These are phyloP conservation scores for Gymnopilus junonius DNA, from an alignment of 768 basidiomycete genomes.

Conservation along the genomic window DNA sequence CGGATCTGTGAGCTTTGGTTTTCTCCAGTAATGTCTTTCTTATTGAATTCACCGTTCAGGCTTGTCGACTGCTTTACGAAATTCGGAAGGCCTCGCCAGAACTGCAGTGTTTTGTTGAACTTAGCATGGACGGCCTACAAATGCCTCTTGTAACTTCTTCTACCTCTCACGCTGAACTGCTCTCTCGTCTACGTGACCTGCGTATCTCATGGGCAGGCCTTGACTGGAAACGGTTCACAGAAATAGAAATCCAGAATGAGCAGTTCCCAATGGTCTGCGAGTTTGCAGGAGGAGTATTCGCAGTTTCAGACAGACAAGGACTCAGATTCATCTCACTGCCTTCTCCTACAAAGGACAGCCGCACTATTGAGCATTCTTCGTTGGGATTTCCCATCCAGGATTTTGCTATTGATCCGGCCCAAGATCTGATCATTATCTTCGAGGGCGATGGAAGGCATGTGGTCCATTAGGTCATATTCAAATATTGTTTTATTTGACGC, in stretches of 20 bases:
- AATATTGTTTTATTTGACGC: too few species aligned
- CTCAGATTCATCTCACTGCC: not conserved
- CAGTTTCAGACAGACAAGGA: not conserved
- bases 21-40: too few species aligned
- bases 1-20: not conserved
- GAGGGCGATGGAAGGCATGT: constrained; percentile 1
- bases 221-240: not conserved
- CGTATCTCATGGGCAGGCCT: not conserved
- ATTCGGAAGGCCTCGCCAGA: not conserved
- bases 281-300: constrained; percentile 5
- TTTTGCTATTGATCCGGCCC: constrained; percentile 10
- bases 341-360: not conserved
- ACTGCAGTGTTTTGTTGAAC: not conserved
- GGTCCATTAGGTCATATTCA: too few species aligned
- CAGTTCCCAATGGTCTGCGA: constrained; percentile 5
- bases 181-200: not conserved
- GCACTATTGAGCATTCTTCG: not conserved
- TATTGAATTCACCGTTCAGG: not conserved
- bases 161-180: not conserved
- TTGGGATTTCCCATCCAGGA: constrained; percentile 1
- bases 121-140: not conserved
- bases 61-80: not conserved
- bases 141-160: not conserved
- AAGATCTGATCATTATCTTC: constrained; percentile 7
- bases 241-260: not conserved